Percentiles rank a stretch among this genome's conserved stretches.
Evolutionary conservation across 2,329 filamentous ascomycete species (phyloP).

Genomic region (Waltergamsia citrina): DNA sequence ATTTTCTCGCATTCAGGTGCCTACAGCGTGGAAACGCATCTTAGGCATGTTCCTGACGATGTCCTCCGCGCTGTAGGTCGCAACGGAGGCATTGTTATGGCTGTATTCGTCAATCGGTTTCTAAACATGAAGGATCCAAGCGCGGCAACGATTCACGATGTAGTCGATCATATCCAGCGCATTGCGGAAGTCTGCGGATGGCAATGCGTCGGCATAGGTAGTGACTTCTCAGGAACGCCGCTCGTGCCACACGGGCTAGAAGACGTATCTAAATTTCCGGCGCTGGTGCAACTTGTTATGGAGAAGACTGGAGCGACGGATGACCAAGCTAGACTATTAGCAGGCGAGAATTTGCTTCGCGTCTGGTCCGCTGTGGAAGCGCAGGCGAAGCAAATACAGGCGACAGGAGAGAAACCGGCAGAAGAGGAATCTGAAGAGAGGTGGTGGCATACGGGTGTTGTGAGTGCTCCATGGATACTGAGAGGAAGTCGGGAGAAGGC

Average conservation of each 20-base stretch:
- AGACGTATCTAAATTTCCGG: constrained; percentile 24
- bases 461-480: constrained; percentile 13
- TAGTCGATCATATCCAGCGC: constrained; percentile 23
- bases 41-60: constrained; percentile 30
- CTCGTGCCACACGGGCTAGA: constrained; percentile 16
- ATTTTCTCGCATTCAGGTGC: constrained; percentile 21
- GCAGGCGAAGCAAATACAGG: constrained; percentile 58
- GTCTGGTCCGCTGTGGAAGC: constrained; percentile 75
- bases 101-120: constrained; percentile 24
- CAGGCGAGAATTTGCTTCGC: constrained; percentile 70
- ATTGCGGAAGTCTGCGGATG: constrained; percentile 21
- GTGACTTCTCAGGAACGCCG: constrained; percentile 23
- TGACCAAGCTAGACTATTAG: constrained; percentile 56
- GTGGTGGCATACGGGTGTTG: constrained; percentile 15
- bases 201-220: constrained; percentile 25
- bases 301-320: constrained; percentile 16
- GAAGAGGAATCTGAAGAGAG: constrained; percentile 18
- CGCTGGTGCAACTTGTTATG: constrained; percentile 17
- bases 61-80: constrained; percentile 20
- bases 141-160: constrained; percentile 19
- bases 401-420: constrained; percentile 28
- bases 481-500: constrained; percentile 10
- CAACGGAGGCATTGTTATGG: constrained; percentile 30
- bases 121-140: constrained; percentile 18
- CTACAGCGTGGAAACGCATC: constrained; percentile 15